phyloP scores from a whole-genome alignment of 148 eudicot species.

The Simmondsia chinensis region DNA sequence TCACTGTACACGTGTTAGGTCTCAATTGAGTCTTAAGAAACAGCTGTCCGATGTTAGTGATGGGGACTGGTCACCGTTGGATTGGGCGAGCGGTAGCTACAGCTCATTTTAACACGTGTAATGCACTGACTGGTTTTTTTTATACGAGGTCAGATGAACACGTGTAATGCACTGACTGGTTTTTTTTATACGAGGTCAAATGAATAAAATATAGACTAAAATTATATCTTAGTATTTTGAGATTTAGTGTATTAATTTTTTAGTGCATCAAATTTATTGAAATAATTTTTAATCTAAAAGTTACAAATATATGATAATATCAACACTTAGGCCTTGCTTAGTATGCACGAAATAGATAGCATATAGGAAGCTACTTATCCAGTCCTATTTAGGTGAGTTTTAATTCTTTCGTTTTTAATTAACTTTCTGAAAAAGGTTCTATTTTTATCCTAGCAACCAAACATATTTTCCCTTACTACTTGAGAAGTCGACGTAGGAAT shows the following conservation, averaged over 20 bases:
- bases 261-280: neutral
- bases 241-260: slow-evolving; percentile 7
- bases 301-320: no score
- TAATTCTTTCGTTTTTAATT: no score
- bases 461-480: no score
- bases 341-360: no score
- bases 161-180: neutral
- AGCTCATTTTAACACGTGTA: slow-evolving; percentile 5
- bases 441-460: no score
- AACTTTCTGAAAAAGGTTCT: no score
- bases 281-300: neutral
- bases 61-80: slow-evolving; percentile 9
- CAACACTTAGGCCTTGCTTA: no score
- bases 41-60: neutral
- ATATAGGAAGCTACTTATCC: no score
- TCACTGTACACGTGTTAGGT: slow-evolving; percentile 42
- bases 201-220: neutral
- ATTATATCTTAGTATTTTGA: no score
- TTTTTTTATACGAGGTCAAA: neutral
- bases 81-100: neutral
- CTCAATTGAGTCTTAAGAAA: no score
- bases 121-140: neutral
- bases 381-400: no score
- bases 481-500: no score
- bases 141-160: neutral